Percentiles rank a stretch among this genome's conserved stretches.
Conservation (phyloP, 495 filamentous ascomycete species). For the Penicillium argentinense region DNA sequence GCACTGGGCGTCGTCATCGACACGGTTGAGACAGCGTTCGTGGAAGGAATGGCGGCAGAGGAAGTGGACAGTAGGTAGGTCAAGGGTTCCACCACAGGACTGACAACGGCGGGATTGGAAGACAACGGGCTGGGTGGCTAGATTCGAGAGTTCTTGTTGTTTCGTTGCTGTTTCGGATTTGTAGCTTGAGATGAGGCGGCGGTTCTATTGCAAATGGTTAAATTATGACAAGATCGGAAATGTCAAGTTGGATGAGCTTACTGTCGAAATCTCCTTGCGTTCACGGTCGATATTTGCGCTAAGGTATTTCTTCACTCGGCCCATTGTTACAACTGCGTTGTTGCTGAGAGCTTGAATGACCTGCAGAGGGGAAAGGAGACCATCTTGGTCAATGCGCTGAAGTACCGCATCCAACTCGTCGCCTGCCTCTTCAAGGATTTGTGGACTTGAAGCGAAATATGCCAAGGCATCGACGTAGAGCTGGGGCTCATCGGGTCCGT, state of each 20-base stretch:
- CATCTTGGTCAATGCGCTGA: constrained; percentile 81
- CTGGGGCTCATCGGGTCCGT: constrained; percentile 88
- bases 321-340: constrained; percentile 91
- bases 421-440: constrained; percentile 83
- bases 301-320: constrained; percentile 92
- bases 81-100: constrained; percentile 70
- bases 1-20: constrained; percentile 73
- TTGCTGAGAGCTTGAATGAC: constrained; percentile 90
- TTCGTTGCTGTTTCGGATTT: constrained; percentile 81
- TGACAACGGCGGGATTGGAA: constrained; percentile 88
- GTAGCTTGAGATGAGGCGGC: constrained; percentile 79
- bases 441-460: constrained; percentile 85
- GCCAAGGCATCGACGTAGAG: constrained; percentile 90
- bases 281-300: constrained; percentile 85
- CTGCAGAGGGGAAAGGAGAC: constrained; percentile 92
- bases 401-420: constrained; percentile 76
- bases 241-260: constrained; percentile 24
- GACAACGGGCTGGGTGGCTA: constrained; percentile 76
- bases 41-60: constrained; percentile 97
- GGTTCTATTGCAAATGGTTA: constrained; percentile 53
- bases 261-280: constrained; percentile 74
- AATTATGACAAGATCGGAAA: neutral
- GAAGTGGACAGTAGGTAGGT: constrained; percentile 91
- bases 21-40: constrained; percentile 72
- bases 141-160: constrained; percentile 69